Evolutionary conservation across 1,139 yeast species (phyloP), one percentile per base, ranked within the genome.

Genomic region (Blastobotrys ciferrii): DNA sequence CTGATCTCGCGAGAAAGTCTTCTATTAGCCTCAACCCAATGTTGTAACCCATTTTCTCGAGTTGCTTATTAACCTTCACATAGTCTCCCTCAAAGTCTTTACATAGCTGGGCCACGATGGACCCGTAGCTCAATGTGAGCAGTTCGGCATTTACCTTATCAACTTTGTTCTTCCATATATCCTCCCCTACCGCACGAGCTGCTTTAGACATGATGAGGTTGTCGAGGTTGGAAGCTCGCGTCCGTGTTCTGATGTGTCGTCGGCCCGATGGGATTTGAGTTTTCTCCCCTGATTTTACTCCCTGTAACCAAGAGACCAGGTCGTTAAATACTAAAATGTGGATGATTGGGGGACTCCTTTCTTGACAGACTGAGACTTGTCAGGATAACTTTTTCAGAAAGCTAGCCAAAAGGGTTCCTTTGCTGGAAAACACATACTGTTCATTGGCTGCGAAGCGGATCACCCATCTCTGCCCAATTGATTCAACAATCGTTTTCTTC

Each of bases 81-180:
- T 87, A 91, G 66, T 91, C 87, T 56, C 81, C 78, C 50, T 82
- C 78, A 65, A 79, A 83, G 63, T 92, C 98, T 52, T 83, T 80
- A 63, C 96, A 89, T 47, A 92, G 72, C 64, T 92, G 98, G n/a
- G 95, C 81, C 45, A 92, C 98, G 41, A 94, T 79, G 2, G 96
- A 84, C 11, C 99, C 99, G 63, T 92, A 92, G 0, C 97, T 91
- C 51, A 92, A 72, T 15, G 96, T 88, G 69, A 92, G 87, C 46
- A 92, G 75, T 68, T 94, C 99, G 2, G 96, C 85, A 65, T 91
- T 91, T 84, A 92, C 84, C 68, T 92, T 92, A 59, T 88, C 96
- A 40, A 86, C 87, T 57, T 80, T 80, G 61, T 82, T 85, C 68
- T 87, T 88, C 97, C 98, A 92, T 49, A 89, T 81, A 50, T 91